A percentile compares a stretch with the other conserved stretches of the same genome.
Conservation (phyloP, 2,329 filamentous ascomycete species). For the Pseudocercospora pini-densiflorae region DNA sequence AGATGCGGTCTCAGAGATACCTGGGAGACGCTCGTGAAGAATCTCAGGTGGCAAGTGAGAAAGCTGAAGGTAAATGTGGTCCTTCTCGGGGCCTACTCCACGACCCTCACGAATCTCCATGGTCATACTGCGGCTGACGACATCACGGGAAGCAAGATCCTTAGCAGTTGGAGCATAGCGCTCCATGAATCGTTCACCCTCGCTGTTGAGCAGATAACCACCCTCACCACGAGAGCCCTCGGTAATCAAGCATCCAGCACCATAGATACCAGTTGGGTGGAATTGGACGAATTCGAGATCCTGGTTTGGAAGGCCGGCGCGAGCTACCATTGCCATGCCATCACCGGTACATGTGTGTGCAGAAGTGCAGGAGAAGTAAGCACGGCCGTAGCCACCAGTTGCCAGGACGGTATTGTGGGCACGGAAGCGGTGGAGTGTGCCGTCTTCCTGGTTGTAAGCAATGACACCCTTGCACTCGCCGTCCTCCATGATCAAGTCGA, state of each 20-base stretch:
- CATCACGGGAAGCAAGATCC: constrained; percentile 94
- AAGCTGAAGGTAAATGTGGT: constrained; percentile 98
- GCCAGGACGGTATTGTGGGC: constrained; percentile 96
- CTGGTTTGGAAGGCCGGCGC: constrained; percentile 96
- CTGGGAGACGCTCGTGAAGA: constrained; percentile 92
- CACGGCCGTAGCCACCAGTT: constrained; percentile 95
- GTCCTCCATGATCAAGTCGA: constrained; percentile 97
- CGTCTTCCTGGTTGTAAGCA: constrained; percentile 98
- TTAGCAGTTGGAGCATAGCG: constrained; percentile 97
- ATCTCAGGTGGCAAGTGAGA: constrained; percentile 92
- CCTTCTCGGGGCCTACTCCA: constrained; percentile 95
- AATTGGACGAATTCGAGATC: constrained; percentile 99
- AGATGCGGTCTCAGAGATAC: constrained; percentile 97
- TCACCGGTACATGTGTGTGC: constrained; percentile 99
- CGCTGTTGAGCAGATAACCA: constrained; percentile 95
- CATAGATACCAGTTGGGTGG: constrained; percentile 99
- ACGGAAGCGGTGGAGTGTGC: constrained; percentile 94
- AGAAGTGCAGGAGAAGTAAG: constrained; percentile 98
- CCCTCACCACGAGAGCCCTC: constrained; percentile 98
- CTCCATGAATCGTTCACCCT: constrained; percentile 99
- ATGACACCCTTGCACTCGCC: constrained; percentile 96
- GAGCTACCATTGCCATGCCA: constrained; percentile 98
- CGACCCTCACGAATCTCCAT: constrained; percentile 97
- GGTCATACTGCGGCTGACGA: constrained; percentile 97
- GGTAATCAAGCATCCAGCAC: constrained; percentile 95